A percentile compares a stretch with the other conserved stretches of the same genome.
Conservation (phyloP, 495 filamentous ascomycete species). For the Sphaerosporella brunnea region DNA sequence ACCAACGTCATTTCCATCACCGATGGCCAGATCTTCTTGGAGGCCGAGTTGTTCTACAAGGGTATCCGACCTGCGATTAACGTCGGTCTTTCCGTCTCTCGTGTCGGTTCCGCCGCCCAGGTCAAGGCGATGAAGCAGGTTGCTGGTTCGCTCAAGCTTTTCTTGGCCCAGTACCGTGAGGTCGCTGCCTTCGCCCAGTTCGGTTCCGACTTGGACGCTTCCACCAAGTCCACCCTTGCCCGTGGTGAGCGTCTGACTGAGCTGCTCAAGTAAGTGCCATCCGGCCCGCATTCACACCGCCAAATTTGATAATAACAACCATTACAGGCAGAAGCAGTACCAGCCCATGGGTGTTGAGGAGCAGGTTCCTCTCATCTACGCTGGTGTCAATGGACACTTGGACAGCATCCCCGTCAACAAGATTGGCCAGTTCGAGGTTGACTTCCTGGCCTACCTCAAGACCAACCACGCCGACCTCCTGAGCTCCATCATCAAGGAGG, state of each 20-base stretch:
- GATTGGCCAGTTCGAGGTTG: constrained; percentile 74
- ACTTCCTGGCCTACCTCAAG: constrained; percentile 83
- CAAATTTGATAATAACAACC: not conserved
- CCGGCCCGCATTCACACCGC: not conserved
- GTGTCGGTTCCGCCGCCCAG: constrained; percentile 98
- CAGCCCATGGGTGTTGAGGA: constrained; percentile 96
- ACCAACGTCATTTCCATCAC: constrained; percentile 99
- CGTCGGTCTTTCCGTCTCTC: constrained; percentile 99
- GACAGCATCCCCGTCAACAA: constrained; percentile 71
- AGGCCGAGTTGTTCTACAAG: constrained; percentile 99
- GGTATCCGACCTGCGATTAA: constrained; percentile 99
- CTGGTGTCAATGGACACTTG: constrained; percentile 93
- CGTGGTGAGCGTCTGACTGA: constrained; percentile 90
- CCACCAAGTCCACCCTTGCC: constrained; percentile 95
- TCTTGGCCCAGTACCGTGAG: constrained; percentile 99
- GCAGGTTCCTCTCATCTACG: constrained; percentile 98
- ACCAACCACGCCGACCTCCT: constrained; percentile 72
- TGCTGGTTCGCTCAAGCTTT: constrained; percentile 97
- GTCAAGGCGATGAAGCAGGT: constrained; percentile 99
- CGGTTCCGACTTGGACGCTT: constrained; percentile 97
- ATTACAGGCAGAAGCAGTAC: constrained; percentile 97
- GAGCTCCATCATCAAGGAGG: constrained; percentile 85
- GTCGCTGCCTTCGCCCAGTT: constrained; percentile 99
- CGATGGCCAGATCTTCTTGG: constrained; percentile 99
- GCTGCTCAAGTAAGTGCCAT: constrained; percentile 18